Conservation (phyloP, 2,329 filamentous ascomycete genomes). For the Clarireedia hainanense region DNA sequence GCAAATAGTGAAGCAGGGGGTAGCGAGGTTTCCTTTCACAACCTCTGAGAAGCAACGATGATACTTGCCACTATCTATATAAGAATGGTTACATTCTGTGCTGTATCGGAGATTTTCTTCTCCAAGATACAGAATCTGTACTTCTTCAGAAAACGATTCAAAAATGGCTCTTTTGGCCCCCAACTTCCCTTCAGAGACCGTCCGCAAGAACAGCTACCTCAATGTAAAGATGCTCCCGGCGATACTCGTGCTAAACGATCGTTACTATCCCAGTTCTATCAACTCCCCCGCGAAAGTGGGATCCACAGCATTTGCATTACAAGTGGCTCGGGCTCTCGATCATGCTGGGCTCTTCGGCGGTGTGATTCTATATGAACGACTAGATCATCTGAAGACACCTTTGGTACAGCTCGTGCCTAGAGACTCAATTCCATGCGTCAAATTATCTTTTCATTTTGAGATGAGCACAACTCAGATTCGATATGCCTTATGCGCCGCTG, state of each 20-base stretch:
- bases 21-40: background rate
- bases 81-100: background rate
- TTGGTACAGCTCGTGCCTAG: slow-evolving; percentile 5
- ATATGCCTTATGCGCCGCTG: slow-evolving; percentile 9
- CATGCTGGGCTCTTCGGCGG: slow-evolving; percentile 11
- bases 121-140: background rate
- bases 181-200: background rate
- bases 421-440: slow-evolving; percentile 8
- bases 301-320: slow-evolving; percentile 12
- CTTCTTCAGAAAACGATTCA: background rate
- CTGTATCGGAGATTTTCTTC: background rate
- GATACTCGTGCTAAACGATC: slow-evolving; percentile 10
- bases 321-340: slow-evolving; percentile 9
- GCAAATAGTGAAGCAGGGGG: background rate
- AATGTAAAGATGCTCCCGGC: slow-evolving; percentile 11
- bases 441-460: slow-evolving; percentile 10
- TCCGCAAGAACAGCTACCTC: background rate
- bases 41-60: background rate
- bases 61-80: slow-evolving; percentile 2
- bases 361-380: slow-evolving; percentile 12
- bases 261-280: slow-evolving; percentile 11
- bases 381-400: slow-evolving; percentile 6
- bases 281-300: slow-evolving; percentile 11
- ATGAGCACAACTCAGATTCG: slow-evolving; percentile 9
- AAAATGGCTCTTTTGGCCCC: slow-evolving; percentile 2